Evolutionary conservation across 345 rosid species (phyloP), one percentile per base, ranked within the genome.

Genomic region (Eucalyptus regnans): DNA sequence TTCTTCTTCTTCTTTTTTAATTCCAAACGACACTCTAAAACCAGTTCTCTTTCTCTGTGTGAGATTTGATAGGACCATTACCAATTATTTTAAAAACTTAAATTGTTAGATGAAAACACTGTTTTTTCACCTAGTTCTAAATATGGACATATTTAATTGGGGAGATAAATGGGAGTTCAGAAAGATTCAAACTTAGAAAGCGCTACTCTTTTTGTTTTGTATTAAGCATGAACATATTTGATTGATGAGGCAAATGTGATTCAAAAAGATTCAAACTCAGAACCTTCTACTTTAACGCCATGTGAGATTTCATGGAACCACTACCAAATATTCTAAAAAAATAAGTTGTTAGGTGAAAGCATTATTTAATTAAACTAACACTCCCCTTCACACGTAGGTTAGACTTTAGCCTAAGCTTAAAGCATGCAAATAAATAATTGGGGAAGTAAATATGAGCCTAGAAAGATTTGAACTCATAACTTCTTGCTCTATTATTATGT

Each of bases 241-340:
- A 56, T 56, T 4, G 29, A 56, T 9, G 29, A 56, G 62, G 6
- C 62, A 56, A 56, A 56, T 23, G 5, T 12, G 12, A 29, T 56
- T 25, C 6, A 0, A 25, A 56, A 56, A 56, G 3, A 56, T 56
- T 56, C 6, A 0, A 56, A 56, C 62, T 56, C 29, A 56, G 0
- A 4, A 56, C 3, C 29, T 56, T 13, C 2, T 56, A 1, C 62
- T 56, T 13, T 23, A 23, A 22, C 0, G 5, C 29, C 3, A 56
- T 56, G 62, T 56, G 5, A 23, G 29, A 56, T 56, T 56, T 56
- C 25, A 23, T 23, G 29, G 1, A 3, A 56, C 29, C 62, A 56
- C 25, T 8, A 52, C 58, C 9, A 52, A 52, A 20, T 52, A 52
- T 52, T 7, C 58, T 56, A 56, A 9, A 23, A 56, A 10, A 25